Evolutionary conservation across 495 filamentous ascomycete species (phyloP), one percentile per base, ranked within the genome.

Genomic region (Annulohypoxylon moriforme): DNA sequence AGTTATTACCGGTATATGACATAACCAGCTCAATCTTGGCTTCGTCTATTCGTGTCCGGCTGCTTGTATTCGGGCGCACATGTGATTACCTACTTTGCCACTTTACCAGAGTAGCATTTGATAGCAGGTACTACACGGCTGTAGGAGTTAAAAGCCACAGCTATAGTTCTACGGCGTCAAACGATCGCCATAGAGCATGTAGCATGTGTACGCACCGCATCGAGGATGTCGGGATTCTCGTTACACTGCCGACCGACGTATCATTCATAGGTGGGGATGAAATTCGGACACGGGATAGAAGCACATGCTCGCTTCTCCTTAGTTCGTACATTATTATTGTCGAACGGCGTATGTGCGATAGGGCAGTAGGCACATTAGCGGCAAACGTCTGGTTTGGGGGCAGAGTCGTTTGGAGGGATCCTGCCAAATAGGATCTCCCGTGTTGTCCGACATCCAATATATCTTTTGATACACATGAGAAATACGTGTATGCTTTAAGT

Each of bases 171-270:
- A 53, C 16, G 62, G 14, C 24, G 8, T 63, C 33, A 18, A 50
- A 22, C 20, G 50, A 20, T 18, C 22, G 34, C 50, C 59, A 58
- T 57, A 50, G 42, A 56, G n/a, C 31, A 49, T 31, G 20, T 11
- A n/a, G 25, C 20, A 42, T 60, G 40, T 56, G 66, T 55, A 46
- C 6, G 20, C 46, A 44, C 56, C 36, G 36, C 47, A 50, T 58
- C 50, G 22, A 53, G 24, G 47, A 40, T 50, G 38, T 34, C 42
- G 44, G 49, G 47, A 57, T 57, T 33, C 46, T 61, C 56, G 70
- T 68, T 68, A 66, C 60, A 68, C 64, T 64, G 16, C 55, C 24
- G 60, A 65, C 25, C 33, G 27, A 36, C 9, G 59, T 16, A 34
- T n/a, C 20, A 25, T 22, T 68, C 53, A 65, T 65, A 68, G 61